Evolutionary conservation across 2,329 filamentous ascomycete species (phyloP).

Genomic region (Talaromyces sp.): DNA sequence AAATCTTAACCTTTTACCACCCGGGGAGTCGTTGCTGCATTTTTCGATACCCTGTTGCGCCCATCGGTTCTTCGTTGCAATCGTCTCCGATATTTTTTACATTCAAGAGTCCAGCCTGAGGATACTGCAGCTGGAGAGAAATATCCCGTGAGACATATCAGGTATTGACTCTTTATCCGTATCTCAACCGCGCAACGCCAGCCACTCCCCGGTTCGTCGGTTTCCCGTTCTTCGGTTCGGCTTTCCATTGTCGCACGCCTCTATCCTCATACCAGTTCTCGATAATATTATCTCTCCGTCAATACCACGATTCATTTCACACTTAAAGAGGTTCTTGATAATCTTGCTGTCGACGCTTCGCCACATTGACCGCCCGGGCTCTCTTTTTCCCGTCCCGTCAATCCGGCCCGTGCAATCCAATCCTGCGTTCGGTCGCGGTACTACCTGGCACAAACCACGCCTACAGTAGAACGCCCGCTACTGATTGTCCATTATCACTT

Average conservation of each 20-base stretch:
- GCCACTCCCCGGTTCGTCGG: neutral
- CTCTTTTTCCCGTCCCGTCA: conserved; percentile 4
- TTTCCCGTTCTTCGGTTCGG: neutral
- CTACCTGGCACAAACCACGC: neutral
- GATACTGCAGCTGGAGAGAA: neutral
- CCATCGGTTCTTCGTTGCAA: neutral
- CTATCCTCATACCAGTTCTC: neutral
- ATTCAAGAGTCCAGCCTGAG: neutral
- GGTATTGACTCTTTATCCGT: neutral
- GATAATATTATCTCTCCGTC: neutral
- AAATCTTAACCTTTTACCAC: neutral
- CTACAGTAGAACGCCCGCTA: neutral
- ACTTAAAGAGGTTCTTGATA: neutral
- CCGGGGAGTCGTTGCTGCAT: conserved; percentile 1
- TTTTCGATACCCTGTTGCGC: conserved; percentile 6
- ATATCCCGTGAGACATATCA: neutral
- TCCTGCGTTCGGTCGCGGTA: conserved; percentile 23
- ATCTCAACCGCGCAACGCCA: neutral
- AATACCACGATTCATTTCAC: neutral
- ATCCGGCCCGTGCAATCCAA: conserved; percentile 16
- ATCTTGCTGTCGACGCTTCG: neutral
- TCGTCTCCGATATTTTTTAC: neutral
- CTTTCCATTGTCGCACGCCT: neutral
- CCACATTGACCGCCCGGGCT: neutral
- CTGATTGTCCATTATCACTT: neutral